Evolutionary conservation across 148 eudicot species (phyloP).

Genomic region (Vaccinium macrocarpon): DNA sequence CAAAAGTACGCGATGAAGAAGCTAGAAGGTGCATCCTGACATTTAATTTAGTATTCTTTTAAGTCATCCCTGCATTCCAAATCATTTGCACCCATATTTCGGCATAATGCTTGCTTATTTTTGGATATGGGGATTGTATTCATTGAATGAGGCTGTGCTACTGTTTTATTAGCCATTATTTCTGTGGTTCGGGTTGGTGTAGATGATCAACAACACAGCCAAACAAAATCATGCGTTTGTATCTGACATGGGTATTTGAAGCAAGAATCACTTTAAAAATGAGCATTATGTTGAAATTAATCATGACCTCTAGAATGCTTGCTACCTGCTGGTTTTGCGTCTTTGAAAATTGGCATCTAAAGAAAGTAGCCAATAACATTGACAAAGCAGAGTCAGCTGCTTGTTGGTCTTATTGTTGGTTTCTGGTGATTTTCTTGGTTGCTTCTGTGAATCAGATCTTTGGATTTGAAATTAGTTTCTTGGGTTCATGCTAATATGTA

Average conservation of each 20-base stretch:
- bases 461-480: background rate
- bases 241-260: background rate
- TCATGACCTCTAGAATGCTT: background rate
- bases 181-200: background rate
- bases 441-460: background rate
- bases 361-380: background rate
- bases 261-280: background rate
- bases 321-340: background rate
- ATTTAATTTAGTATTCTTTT: background rate
- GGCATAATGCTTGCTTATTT: too few species aligned
- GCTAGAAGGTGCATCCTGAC: constrained; percentile 61
- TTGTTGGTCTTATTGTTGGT: constrained; percentile 8
- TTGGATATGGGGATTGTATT: background rate
- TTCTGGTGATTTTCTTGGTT: constrained; percentile 5
- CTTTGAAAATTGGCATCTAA: background rate
- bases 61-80: constrained; percentile 13
- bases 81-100: background rate
- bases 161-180: background rate
- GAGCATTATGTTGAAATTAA: background rate
- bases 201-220: background rate
- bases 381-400: background rate
- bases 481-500: background rate
- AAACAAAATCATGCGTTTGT: background rate
- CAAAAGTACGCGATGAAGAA: constrained; percentile 87
- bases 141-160: constrained; percentile 8